A percentile compares a stretch with the other conserved stretches of the same genome.
These are phyloP conservation scores for Cercospora brassicicola DNA, from an alignment of 2,329 filamentous ascomycete genomes.

Conservation along the genomic window DNA sequence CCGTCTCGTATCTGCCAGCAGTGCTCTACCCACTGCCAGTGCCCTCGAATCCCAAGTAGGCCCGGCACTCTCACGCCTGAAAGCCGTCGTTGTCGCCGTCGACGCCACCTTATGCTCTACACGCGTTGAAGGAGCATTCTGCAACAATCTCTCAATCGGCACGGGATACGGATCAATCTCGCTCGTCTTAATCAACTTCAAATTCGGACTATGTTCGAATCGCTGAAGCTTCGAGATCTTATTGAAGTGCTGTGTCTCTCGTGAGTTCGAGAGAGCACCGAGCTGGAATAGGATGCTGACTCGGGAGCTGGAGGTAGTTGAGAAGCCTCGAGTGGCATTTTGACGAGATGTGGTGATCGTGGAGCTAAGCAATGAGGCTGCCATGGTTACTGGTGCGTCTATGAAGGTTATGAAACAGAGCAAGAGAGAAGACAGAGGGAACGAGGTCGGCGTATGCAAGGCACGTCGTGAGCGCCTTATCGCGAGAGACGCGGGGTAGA, in stretches of 20 bases:
- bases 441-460: background rate
- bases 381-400: background rate
- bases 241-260: conserved; percentile 39
- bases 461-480: background rate
- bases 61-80: background rate
- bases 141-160: conserved; percentile 9
- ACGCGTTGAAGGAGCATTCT: conserved; percentile 1
- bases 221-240: conserved; percentile 34
- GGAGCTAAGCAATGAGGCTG: background rate
- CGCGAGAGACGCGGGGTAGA: conserved; percentile 9
- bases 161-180: conserved; percentile 32
- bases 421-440: too few relatives aligned
- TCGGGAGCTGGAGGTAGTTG: conserved; percentile 19
- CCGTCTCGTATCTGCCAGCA: conserved; percentile 26
- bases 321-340: conserved; percentile 23
- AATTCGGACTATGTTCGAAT: conserved; percentile 35
- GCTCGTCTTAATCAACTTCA: conserved; percentile 37
- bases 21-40: conserved; percentile 23
- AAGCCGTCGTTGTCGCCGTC: background rate
- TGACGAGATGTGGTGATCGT: background rate
- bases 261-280: conserved; percentile 33
- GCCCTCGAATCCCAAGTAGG: conserved; percentile 27
- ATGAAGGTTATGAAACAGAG: background rate
- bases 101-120: too few relatives aligned
- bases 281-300: conserved; percentile 35